These are phyloP conservation scores for Agaricus blazei DNA, from an alignment of 768 basidiomycete species.

Conservation along the genomic window DNA sequence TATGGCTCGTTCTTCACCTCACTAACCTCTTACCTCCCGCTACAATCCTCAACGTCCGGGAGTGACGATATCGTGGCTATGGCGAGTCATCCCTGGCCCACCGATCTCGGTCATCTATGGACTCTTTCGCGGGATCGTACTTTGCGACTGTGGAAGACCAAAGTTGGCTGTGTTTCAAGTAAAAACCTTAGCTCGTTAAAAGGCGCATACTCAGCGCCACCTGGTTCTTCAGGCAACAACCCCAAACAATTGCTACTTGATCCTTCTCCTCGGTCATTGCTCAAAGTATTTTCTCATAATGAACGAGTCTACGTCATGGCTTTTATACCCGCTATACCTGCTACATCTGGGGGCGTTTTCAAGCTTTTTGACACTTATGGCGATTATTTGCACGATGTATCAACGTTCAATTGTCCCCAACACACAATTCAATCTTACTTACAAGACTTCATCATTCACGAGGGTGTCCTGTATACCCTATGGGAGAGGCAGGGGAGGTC, in stretches of 20 bases:
- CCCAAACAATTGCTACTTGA: conserved; percentile 45
- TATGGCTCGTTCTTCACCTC: conserved; percentile 64
- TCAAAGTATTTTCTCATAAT: conserved; percentile 60
- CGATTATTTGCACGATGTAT: conserved; percentile 57
- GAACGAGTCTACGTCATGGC: conserved; percentile 53
- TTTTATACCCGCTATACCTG: conserved; percentile 67
- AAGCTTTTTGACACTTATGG: conserved; percentile 51
- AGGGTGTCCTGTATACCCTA: conserved; percentile 54
- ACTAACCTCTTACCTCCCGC: conserved; percentile 60
- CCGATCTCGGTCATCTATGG: conserved; percentile 72
- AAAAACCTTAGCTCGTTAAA: conserved; percentile 39
- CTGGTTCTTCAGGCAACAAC: conserved; percentile 15
- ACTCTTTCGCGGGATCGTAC: conserved; percentile 85
- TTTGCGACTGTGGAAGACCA: conserved; percentile 79
- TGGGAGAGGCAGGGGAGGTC: conserved; percentile 84
- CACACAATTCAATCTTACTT: conserved; percentile 65
- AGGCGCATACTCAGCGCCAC: conserved; percentile 15
- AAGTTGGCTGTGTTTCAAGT: conserved; percentile 66
- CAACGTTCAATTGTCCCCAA: conserved; percentile 53
- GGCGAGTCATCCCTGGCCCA: conserved; percentile 70
- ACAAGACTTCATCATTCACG: conserved; percentile 69
- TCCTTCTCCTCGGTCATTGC: conserved; percentile 53
- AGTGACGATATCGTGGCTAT: conserved; percentile 65
- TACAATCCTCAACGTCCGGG: conserved; percentile 39
- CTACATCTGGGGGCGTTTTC: conserved; percentile 77